Base-by-base conservation (phyloP, 2,329 filamentous ascomycete species). In the Apiospora marii region DNA sequence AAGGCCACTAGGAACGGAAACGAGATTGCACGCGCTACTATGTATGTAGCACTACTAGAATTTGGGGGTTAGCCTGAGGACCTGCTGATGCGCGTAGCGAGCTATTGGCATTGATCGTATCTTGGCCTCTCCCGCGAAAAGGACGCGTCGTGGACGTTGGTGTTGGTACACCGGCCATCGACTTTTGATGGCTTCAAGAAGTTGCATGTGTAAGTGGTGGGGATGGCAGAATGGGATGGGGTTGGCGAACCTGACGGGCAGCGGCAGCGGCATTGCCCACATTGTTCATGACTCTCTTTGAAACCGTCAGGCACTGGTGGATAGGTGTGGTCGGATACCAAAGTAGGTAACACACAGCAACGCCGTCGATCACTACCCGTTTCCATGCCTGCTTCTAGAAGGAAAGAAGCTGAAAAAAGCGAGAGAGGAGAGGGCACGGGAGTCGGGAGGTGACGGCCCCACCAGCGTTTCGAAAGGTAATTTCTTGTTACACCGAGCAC, bases 321-420 rank as follows among this genome's bases (percentile, higher is more conserved):
- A 41, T 64, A 64, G 22, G 22, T 16, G 30, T 41, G 34, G 37
- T 70, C 19, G n/a, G 70, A 44, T 72, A 30, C 27, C 27, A 30
- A 30, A 30, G 27, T 30, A 69, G 73, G 72, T 75, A 64, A 37
- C 58, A n/a, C 14, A 73, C 64, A 71, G 43, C 61, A 64, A 64
- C 73, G n/a, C 74, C 71, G 70, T 68, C 72, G 58, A 75, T 73
- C 75, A 70, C 72, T 51, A 71, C 67, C 67, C 58, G 12, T n/a
- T 64, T 64, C 58, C 58, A 41, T 64, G 58, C 19, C 19, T 22
- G 34, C 58, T 64, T 64, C 72, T 70, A 75, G 64, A 71, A 71
- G 58, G 58, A 41, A 41, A 41, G 37, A 41, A 41, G 37, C 37
- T 8, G 10, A 10, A 41, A 8, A 10, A 41, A 41, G 37, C 3